Conservation (phyloP, 495 filamentous ascomycete species). For the Penicillium steckii region DNA sequence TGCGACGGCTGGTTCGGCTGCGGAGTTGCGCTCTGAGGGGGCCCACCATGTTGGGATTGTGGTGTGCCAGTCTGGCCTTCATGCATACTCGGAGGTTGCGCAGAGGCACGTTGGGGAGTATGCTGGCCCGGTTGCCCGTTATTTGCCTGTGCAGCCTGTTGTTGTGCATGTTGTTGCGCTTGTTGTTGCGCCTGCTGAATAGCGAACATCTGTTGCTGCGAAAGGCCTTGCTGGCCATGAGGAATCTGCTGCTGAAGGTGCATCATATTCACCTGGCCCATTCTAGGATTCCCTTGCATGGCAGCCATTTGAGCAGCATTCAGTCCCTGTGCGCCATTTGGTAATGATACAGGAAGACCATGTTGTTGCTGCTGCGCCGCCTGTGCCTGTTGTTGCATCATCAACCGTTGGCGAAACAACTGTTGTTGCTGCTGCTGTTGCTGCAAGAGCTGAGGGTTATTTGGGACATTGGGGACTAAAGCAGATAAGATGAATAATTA, state of each 20-base stretch:
- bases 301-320: constrained; percentile 55
- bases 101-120: constrained; percentile 46
- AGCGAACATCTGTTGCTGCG: constrained; percentile 49
- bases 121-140: constrained; percentile 42
- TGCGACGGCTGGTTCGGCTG: constrained; percentile 51
- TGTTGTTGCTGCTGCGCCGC: constrained; percentile 45
- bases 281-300: constrained; percentile 50
- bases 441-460: constrained; percentile 53
- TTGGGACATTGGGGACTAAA: constrained; percentile 33
- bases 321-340: constrained; percentile 59
- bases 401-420: constrained; percentile 33
- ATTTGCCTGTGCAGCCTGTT: constrained; percentile 40
- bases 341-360: constrained; percentile 52
- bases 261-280: constrained; percentile 45
- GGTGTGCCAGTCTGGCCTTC: constrained; percentile 48
- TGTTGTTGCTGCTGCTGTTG: constrained; percentile 45
- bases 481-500: constrained; percentile 8
- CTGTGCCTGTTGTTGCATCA: constrained; percentile 42
- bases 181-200: constrained; percentile 40
- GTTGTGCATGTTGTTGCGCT: constrained; percentile 41
- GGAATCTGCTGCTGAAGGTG: constrained; percentile 51
- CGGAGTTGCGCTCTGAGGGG: constrained; percentile 46
- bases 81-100: constrained; percentile 46
- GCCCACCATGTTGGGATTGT: constrained; percentile 52
- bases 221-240: constrained; percentile 51